These are phyloP conservation scores for Asparagopsis taxiformis DNA, from an alignment of 31 red algal species.

Conservation along the genomic window DNA sequence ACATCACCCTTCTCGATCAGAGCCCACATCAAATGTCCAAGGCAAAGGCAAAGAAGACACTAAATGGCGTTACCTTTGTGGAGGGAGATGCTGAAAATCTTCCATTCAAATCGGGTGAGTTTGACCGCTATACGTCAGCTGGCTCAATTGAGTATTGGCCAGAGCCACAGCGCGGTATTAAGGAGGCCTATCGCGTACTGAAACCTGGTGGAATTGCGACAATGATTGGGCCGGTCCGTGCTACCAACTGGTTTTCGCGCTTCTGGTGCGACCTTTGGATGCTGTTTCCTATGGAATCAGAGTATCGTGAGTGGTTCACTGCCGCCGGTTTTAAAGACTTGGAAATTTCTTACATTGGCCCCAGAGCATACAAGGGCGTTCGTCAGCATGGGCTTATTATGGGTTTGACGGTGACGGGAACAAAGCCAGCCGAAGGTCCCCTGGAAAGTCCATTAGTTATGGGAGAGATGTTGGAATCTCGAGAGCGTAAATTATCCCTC, in stretches of 20 bases:
- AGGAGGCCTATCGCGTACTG: conserved; percentile 93
- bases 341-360: conserved; percentile 88
- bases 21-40: conserved; percentile 95
- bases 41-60: conserved; percentile 71
- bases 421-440: conserved; percentile 65
- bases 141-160: conserved; percentile 99
- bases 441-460: conserved; percentile 67
- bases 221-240: conserved; percentile 94
- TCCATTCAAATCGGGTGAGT: conserved; percentile 65
- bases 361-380: conserved; percentile 92
- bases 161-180: conserved; percentile 93
- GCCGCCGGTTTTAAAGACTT: conserved; percentile 88
- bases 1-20: conserved; percentile 89
- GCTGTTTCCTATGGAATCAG: conserved; percentile 94
- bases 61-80: conserved; percentile 82
- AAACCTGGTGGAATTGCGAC: conserved; percentile 88
- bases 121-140: conserved; percentile 87
- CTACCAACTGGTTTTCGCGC: conserved; percentile 91
- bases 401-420: conserved; percentile 87
- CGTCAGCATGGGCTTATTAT: conserved; percentile 95
- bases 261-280: conserved; percentile 99
- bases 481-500: conserved; percentile 41
- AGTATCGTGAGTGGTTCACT: conserved; percentile 90
- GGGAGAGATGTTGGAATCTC: conserved; percentile 83
- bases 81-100: conserved; percentile 96